These are phyloP conservation scores for Gilbertella persicaria DNA, from an alignment of 371 early-diverging fungal species.

Conservation along the genomic window DNA sequence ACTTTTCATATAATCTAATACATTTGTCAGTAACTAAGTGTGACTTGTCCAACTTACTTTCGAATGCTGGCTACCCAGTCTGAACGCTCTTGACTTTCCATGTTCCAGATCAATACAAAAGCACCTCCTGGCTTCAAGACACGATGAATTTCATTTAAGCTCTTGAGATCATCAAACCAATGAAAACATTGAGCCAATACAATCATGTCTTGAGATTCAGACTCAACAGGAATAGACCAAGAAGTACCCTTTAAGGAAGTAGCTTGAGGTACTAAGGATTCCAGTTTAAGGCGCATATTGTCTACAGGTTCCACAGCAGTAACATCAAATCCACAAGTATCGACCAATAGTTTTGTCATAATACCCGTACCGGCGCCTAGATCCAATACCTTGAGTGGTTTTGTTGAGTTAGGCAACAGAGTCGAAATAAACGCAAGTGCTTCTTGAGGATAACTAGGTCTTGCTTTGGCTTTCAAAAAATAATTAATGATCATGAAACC, in stretches of 20 bases:
- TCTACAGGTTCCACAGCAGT: slow-evolving; percentile 54
- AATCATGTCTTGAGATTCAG: slow-evolving; percentile 43
- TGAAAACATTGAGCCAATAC: slow-evolving; percentile 60
- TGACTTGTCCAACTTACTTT: slow-evolving; percentile 18
- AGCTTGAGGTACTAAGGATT: slow-evolving; percentile 23
- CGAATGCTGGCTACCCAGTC: slow-evolving; percentile 41
- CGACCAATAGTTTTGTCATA: slow-evolving; percentile 36
- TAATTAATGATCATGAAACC: not conserved
- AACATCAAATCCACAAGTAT: slow-evolving; percentile 20
- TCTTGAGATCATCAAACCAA: slow-evolving; percentile 54
- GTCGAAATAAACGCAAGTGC: slow-evolving; percentile 21
- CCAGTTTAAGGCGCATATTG: slow-evolving; percentile 44
- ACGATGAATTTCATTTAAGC: slow-evolving; percentile 50
- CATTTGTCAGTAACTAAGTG: not conserved
- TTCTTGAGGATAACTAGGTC: slow-evolving; percentile 41
- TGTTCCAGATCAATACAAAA: slow-evolving; percentile 51
- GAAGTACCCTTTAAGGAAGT: slow-evolving; percentile 42
- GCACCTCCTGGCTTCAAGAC: slow-evolving; percentile 49
- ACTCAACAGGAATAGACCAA: slow-evolving; percentile 42
- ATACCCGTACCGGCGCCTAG: slow-evolving; percentile 54
- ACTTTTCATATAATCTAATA: slow-evolving; percentile 32
- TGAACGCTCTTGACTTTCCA: slow-evolving; percentile 41
- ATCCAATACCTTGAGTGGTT: slow-evolving; percentile 30
- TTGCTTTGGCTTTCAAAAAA: slow-evolving; percentile 25
- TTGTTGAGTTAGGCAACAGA: not conserved